Evolutionary conservation across 768 basidiomycete genomes (phyloP).

Genomic region (Calocybe cyanea): DNA sequence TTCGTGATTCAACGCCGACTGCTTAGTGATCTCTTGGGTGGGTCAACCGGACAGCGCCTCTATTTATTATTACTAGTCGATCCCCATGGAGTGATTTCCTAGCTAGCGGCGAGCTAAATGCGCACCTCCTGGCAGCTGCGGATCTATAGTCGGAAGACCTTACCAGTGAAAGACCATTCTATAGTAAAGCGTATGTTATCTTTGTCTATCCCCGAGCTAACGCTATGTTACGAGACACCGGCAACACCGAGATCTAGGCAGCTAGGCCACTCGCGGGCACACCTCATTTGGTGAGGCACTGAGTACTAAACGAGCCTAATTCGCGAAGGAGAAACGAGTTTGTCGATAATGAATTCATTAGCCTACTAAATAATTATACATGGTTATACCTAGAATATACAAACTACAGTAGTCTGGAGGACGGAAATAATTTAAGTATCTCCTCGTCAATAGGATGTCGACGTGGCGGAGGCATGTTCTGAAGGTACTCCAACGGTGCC

Average conservation of each 20-base stretch:
- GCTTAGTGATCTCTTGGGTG: constrained; percentile 2
- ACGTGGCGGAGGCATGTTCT: constrained; percentile 57
- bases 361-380: neutral
- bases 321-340: too few species aligned
- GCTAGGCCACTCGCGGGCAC: neutral
- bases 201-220: too few species aligned
- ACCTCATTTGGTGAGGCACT: too few species aligned
- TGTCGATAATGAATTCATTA: neutral
- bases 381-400: neutral
- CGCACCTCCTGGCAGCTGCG: too few species aligned
- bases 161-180: too few species aligned
- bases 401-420: constrained; percentile 19
- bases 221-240: too few species aligned
- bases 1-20: constrained; percentile 7
- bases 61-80: constrained; percentile 1
- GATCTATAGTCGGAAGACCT: too few species aligned
- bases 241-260: neutral
- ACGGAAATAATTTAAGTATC: constrained; percentile 35
- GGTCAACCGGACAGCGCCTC: neutral
- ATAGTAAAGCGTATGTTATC: too few species aligned
- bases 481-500: constrained; percentile 67
- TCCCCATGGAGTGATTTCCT: constrained; percentile 3
- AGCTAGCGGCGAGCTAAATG: neutral
- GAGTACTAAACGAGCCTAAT: too few species aligned
- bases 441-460: constrained; percentile 65